phyloP scores from a whole-genome alignment of 1,139 yeast genomes.

The Scheffersomyces quercinus region DNA sequence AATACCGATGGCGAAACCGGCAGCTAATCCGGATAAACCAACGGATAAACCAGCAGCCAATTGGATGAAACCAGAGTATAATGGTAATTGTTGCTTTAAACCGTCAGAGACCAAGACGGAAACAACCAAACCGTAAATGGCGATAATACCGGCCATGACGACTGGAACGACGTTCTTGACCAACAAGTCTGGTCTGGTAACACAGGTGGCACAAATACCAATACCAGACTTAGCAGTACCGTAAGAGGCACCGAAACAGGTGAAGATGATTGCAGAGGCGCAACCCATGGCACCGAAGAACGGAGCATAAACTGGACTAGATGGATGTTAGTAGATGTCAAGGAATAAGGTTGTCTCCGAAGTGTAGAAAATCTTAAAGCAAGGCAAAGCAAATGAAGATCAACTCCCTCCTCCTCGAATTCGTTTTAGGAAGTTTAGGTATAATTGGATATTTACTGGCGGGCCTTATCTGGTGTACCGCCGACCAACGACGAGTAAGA shows the following conservation, averaged over 20 bases:
- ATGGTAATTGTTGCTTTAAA: slow-evolving; percentile 86
- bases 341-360: no score
- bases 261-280: slow-evolving; percentile 97
- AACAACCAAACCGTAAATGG: slow-evolving; percentile 97
- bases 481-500: no score
- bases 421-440: neutral
- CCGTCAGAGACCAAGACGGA: slow-evolving; percentile 93
- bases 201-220: slow-evolving; percentile 98
- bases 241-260: slow-evolving; percentile 98
- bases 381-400: neutral
- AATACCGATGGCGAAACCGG: slow-evolving; percentile 97
- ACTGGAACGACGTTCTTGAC: slow-evolving; percentile 93
- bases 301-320: slow-evolving; percentile 82
- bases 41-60: slow-evolving; percentile 98
- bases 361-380: slow-evolving; percentile 1
- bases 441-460: neutral
- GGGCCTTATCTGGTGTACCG: neutral
- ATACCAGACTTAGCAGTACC: slow-evolving; percentile 99
- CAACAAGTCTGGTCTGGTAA: slow-evolving; percentile 92
- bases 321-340: slow-evolving; percentile 18
- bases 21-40: slow-evolving; percentile 95
- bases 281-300: slow-evolving; percentile 98
- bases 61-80: slow-evolving; percentile 97
- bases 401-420: no score
- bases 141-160: slow-evolving; percentile 99